These are phyloP conservation scores for Ochetophila trinervis DNA, from an alignment of 306 rosid species.

Conservation along the genomic window DNA sequence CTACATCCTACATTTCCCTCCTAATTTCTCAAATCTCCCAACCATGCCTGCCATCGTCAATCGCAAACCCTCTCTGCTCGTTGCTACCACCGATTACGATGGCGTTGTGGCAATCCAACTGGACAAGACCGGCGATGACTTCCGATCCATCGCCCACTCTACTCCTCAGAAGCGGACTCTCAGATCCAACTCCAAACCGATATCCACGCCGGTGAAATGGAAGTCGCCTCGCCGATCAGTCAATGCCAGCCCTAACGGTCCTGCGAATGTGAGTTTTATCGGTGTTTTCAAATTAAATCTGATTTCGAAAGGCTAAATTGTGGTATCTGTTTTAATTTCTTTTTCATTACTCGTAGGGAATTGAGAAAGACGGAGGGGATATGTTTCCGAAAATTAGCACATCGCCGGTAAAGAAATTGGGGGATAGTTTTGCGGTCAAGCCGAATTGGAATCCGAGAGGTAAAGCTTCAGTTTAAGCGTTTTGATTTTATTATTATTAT, in stretches of 20 bases:
- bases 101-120: neutral
- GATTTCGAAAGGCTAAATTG: neutral
- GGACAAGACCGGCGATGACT: neutral
- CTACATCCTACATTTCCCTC: neutral
- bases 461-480: conserved; percentile 14
- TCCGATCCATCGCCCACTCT: conserved; percentile 13
- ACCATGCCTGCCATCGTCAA: conserved; percentile 36
- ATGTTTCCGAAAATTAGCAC: conserved; percentile 16
- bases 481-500: too few species aligned
- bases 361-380: conserved; percentile 15
- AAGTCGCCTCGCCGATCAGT: conserved; percentile 47
- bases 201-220: conserved; percentile 31
- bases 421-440: conserved; percentile 19
- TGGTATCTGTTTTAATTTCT: neutral
- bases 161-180: conserved; percentile 45
- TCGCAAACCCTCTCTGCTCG: neutral
- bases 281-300: neutral
- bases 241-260: conserved; percentile 24
- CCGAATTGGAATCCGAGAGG: conserved; percentile 71
- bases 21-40: neutral
- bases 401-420: conserved; percentile 17
- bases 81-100: neutral
- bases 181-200: conserved; percentile 33
- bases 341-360: conserved; percentile 31
- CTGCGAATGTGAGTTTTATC: conserved; percentile 28